Percentiles rank a stretch among this genome's conserved stretches.
phyloP scores from a whole-genome alignment of 495 filamentous ascomycete species.

The Aspergillus bertholletiae region DNA sequence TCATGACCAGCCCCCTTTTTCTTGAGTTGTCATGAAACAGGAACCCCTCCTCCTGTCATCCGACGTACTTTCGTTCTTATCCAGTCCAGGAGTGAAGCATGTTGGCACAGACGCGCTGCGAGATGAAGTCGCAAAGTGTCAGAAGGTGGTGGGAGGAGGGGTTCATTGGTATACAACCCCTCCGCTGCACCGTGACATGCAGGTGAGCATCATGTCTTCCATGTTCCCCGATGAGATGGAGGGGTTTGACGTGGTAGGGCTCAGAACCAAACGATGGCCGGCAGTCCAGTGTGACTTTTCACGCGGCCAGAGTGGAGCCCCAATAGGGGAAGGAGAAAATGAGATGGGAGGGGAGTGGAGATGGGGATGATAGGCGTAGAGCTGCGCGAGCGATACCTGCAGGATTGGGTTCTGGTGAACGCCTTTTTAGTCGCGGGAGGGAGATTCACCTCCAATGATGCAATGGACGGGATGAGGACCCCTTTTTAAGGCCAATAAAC shows the following conservation, averaged over 20 bases:
- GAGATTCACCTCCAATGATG: constrained; percentile 11
- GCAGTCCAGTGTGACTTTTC: constrained; percentile 6
- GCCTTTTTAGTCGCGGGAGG: constrained; percentile 2
- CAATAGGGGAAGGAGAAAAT: background rate
- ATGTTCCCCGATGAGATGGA: constrained; percentile 11
- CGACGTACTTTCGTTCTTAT: background rate
- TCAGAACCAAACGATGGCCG: constrained; percentile 14
- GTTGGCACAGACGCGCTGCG: background rate
- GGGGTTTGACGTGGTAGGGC: constrained; percentile 20
- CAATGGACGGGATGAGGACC: background rate
- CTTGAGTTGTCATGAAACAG: background rate
- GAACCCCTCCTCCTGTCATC: background rate
- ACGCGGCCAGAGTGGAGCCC: constrained; percentile 15
- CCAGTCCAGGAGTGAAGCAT: background rate
- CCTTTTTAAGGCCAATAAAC: background rate
- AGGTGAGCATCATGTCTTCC: background rate
- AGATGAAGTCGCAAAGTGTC: constrained; percentile 1
- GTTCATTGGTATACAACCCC: background rate
- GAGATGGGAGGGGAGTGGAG: background rate
- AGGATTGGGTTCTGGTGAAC: background rate
- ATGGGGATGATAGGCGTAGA: background rate
- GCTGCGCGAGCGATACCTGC: background rate
- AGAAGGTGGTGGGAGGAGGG: background rate
- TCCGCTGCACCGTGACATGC: background rate
- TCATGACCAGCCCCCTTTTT: background rate